Percentiles rank a stretch among this genome's conserved stretches.
Evolutionary conservation across 2,329 filamentous ascomycete genomes (phyloP).

Genomic region (Talaromyces sp.): DNA sequence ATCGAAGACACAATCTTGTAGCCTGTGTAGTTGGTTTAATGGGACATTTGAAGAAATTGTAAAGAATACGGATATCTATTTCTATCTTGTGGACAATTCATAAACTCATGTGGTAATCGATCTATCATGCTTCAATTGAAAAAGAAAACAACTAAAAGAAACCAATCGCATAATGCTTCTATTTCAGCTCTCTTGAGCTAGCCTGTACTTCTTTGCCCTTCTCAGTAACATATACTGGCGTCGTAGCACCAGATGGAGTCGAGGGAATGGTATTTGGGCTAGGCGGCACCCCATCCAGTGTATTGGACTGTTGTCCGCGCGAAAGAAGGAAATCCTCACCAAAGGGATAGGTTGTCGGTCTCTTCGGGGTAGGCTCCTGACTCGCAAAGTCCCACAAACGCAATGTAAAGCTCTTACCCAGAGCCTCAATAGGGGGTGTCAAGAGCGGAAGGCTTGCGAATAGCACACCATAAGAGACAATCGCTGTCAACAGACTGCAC

Average conservation of each 20-base stretch:
- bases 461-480: slow-evolving; percentile 15
- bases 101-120: background rate
- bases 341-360: slow-evolving; percentile 14
- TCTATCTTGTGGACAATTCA: background rate
- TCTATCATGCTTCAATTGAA: background rate
- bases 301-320: background rate
- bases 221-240: background rate
- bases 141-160: background rate
- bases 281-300: background rate
- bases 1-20: background rate
- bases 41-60: background rate
- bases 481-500: slow-evolving; percentile 15
- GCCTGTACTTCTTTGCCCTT: background rate
- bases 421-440: slow-evolving; percentile 16
- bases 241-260: background rate
- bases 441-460: slow-evolving; percentile 16
- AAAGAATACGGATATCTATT: background rate
- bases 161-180: background rate
- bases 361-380: slow-evolving; percentile 10
- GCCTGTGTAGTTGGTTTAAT: background rate
- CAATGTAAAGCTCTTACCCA: slow-evolving; percentile 13
- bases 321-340: slow-evolving; percentile 10
- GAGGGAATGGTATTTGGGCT: background rate
- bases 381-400: slow-evolving; percentile 13
- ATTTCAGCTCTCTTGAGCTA: background rate